Conservation (phyloP, 1,284 basidiomycete genomes). For the Neotropicomus parvogracilis region DNA sequence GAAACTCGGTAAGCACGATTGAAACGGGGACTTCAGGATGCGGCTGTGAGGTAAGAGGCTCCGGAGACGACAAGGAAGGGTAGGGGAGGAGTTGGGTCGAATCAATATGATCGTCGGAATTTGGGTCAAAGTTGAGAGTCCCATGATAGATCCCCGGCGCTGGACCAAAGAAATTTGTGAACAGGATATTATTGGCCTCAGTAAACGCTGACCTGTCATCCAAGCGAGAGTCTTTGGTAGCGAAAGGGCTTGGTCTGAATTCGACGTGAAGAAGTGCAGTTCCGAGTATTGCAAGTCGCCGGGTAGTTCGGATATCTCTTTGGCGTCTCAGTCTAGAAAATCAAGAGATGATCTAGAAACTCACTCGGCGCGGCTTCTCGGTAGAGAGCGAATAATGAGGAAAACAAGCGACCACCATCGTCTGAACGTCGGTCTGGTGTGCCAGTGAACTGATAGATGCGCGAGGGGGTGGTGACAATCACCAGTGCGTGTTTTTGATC, state of each 20-base stretch:
- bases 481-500: slow-evolving; percentile 64
- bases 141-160: slow-evolving; percentile 87
- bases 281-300: slow-evolving; percentile 73
- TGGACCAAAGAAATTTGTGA: slow-evolving; percentile 28
- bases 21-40: slow-evolving; percentile 56
- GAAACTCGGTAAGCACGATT: slow-evolving; percentile 87
- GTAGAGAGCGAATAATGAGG: slow-evolving; percentile 70
- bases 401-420: slow-evolving; percentile 75
- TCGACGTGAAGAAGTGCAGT: slow-evolving; percentile 71
- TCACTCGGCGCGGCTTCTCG: slow-evolving; percentile 76
- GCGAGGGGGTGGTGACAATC: slow-evolving; percentile 82
- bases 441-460: slow-evolving; percentile 91
- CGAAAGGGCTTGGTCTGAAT: slow-evolving; percentile 64
- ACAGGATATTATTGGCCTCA: slow-evolving; percentile 2
- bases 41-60: slow-evolving; percentile 24
- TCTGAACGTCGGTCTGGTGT: slow-evolving; percentile 60
- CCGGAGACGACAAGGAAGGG: slow-evolving; percentile 39
- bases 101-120: slow-evolving; percentile 76
- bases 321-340: slow-evolving; percentile 23
- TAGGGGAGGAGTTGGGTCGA: slow-evolving; percentile 70
- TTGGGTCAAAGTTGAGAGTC: slow-evolving; percentile 61
- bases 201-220: slow-evolving; percentile 68
- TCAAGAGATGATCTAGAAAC: slow-evolving; percentile 29
- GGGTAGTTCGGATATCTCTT: slow-evolving; percentile 85
- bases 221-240: slow-evolving; percentile 75